Conservation (phyloP, 345 rosid genomes). For the Hibiscus syriacus region DNA sequence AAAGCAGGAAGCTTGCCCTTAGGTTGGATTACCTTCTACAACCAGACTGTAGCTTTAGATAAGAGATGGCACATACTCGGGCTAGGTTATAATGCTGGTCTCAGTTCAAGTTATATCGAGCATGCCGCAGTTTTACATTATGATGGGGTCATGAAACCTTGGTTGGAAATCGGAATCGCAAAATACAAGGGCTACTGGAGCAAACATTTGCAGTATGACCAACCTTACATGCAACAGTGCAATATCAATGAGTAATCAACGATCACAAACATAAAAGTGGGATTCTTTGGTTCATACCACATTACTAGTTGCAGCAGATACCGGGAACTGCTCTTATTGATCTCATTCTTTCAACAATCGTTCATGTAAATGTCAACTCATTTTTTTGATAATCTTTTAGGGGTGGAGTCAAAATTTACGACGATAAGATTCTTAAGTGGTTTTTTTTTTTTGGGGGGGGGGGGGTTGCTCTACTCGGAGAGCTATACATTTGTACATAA, state of each 20-base stretch:
- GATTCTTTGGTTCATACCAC: conserved; percentile 7
- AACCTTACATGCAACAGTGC: conserved; percentile 56
- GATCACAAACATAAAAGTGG: conserved; percentile 3
- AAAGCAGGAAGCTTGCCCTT: conserved; percentile 82
- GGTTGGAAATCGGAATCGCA: conserved; percentile 78
- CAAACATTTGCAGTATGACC: conserved; percentile 42
- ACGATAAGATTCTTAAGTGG: conserved; percentile 20
- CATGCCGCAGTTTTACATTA: conserved; percentile 75
- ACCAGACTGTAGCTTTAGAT: conserved; percentile 59
- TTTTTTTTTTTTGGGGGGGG: too few relatives aligned
- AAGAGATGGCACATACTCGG: conserved; percentile 76
- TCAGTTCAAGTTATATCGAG: conserved; percentile 42
- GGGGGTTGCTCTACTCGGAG: neutral
- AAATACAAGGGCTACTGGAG: conserved; percentile 76
- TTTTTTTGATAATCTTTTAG: conserved; percentile 22
- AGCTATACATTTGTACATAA: conserved; percentile 26
- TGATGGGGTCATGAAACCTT: conserved; percentile 90
- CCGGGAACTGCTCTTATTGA: conserved; percentile 11
- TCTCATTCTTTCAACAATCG: conserved; percentile 26
- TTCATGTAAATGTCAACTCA: conserved; percentile 32
- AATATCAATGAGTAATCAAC: conserved; percentile 49
- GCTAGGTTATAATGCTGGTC: conserved; percentile 58
- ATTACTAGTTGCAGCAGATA: too few relatives aligned
- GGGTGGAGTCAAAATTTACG: conserved; percentile 19
- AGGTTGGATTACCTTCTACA: conserved; percentile 84